Conservation (phyloP, 2,329 filamentous ascomycete genomes). For the Nakataea oryzae region DNA sequence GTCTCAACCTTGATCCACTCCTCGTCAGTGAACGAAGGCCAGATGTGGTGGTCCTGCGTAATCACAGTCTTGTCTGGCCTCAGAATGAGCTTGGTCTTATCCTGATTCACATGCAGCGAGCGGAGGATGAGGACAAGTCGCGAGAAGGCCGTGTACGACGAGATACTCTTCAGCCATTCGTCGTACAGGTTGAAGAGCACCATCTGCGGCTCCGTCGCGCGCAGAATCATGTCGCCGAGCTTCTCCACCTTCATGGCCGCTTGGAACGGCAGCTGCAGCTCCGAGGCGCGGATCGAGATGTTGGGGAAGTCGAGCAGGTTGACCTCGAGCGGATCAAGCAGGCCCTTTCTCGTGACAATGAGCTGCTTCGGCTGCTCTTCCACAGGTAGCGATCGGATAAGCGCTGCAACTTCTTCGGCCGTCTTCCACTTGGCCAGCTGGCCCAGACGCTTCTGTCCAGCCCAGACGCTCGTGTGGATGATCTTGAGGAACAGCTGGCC, state of each 20-base stretch:
- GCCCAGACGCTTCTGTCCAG: constrained; percentile 96
- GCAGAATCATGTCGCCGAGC: constrained; percentile 95
- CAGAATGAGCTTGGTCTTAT: constrained; percentile 94
- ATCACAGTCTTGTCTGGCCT: constrained; percentile 97
- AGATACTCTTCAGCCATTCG: constrained; percentile 97
- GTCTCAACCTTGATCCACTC: constrained; percentile 99
- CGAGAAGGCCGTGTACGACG: constrained; percentile 97
- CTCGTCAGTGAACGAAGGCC: constrained; percentile 87
- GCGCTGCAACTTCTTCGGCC: constrained; percentile 95
- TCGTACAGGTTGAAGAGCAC: constrained; percentile 98
- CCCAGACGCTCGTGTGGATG: constrained; percentile 98
- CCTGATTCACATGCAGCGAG: constrained; percentile 92
- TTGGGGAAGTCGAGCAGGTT: constrained; percentile 98
- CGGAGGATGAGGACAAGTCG: constrained; percentile 86
- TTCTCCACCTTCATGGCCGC: constrained; percentile 99
- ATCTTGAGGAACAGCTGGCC: constrained; percentile 98
- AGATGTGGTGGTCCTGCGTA: constrained; percentile 97
- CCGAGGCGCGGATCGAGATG: constrained; percentile 94
- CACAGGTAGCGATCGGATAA: constrained; percentile 89
- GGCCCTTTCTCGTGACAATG: constrained; percentile 94
- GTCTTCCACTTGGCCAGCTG: constrained; percentile 99
- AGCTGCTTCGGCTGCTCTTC: constrained; percentile 99
- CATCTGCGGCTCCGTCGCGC: constrained; percentile 99
- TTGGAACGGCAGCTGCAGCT: constrained; percentile 95
- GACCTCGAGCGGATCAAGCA: constrained; percentile 92